These are phyloP conservation scores for Cylindrodendrum hubeiense DNA, from an alignment of 2,329 filamentous ascomycete genomes.

Conservation along the genomic window DNA sequence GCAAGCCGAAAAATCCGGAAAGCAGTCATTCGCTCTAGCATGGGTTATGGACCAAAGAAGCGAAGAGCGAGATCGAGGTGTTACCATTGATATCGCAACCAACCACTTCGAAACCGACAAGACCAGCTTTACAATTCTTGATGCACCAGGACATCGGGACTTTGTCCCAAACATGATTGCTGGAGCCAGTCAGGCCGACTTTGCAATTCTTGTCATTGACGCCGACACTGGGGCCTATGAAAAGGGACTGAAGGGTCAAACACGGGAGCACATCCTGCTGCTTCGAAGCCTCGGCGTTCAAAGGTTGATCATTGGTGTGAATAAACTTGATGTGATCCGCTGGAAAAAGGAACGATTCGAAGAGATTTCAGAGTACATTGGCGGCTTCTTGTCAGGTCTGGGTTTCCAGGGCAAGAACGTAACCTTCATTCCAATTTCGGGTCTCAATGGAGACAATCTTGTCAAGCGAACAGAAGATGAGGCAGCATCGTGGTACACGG, in stretches of 20 bases:
- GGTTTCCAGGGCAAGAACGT: conserved; percentile 87
- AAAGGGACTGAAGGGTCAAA: conserved; percentile 92
- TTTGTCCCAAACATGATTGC: conserved; percentile 99
- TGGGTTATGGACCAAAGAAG: conserved; percentile 96
- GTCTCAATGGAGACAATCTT: conserved; percentile 90
- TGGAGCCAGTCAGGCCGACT: conserved; percentile 94
- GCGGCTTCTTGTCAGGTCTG: conserved; percentile 83
- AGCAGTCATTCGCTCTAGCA: conserved; percentile 94
- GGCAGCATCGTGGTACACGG: conserved; percentile 82
- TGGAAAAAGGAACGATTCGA: conserved; percentile 89
- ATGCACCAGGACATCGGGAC: conserved; percentile 93
- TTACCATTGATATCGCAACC: conserved; percentile 96
- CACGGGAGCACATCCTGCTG: conserved; percentile 90
- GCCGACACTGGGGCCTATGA: conserved; percentile 92
- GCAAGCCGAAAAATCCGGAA: conserved; percentile 92
- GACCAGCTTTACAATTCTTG: conserved; percentile 91
- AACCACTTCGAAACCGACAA: conserved; percentile 93
- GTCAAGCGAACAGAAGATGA: conserved; percentile 67
- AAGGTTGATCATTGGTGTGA: conserved; percentile 88
- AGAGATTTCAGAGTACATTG: conserved; percentile 86
- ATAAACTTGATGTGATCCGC: conserved; percentile 89
- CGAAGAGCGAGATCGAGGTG: conserved; percentile 89
- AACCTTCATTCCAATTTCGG: conserved; percentile 90
- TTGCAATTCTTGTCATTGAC: conserved; percentile 94
- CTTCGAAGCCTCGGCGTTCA: conserved; percentile 92